Base-by-base conservation (phyloP, 164 flowering plant species). In the Echeveria elegans region DNA sequence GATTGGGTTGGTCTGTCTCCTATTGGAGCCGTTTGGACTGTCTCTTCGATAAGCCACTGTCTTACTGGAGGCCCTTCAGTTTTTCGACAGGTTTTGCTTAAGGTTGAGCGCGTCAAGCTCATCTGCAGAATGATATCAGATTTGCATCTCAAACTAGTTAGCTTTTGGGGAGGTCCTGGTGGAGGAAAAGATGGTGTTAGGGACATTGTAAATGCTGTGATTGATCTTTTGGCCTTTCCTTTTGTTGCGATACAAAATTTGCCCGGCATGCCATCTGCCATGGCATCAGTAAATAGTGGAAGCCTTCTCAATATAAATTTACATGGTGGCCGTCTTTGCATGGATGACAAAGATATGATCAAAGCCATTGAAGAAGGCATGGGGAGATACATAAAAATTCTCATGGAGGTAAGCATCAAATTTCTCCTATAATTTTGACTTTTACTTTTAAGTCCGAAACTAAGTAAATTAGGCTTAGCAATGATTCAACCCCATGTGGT, bases 211-310 rank as follows among this genome's bases (percentile, higher is more conserved):
- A 86, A 84, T 81, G 76, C 82, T 29, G 87, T 85, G n/a, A 76
- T 91, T 70, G 96, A 94, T 79, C 82, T 89, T 70, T 72, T 94
- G 70, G 99, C 99, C 71, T 94, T 88, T 77, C 99, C 99, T 61
- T 89, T 94, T 77, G 92, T 94, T 64, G 99, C 89, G 36, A 74
- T 87, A 67, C 97, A 91, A 69, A 88, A 77, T 81, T 79, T 74
- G 45, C 81, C 87, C 19, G 87, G 95, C 66, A 72, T 81, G 73
- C 88, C 93, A 71, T 77, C 90, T 32, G 84, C 98, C 48, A 79
- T 80, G 76, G 97, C 96, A 71, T 94, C 98, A 64, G 88, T 94
- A 50, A 86, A 73, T 74, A 86, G 97, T 81, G 98, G 98, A 21
- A 79, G 76, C 69, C 86, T 90, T 77, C 92, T 94, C 65, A 88